Evolutionary conservation across 2,329 filamentous ascomycete genomes (phyloP).

Genomic region (Trichoderma hamatum): DNA sequence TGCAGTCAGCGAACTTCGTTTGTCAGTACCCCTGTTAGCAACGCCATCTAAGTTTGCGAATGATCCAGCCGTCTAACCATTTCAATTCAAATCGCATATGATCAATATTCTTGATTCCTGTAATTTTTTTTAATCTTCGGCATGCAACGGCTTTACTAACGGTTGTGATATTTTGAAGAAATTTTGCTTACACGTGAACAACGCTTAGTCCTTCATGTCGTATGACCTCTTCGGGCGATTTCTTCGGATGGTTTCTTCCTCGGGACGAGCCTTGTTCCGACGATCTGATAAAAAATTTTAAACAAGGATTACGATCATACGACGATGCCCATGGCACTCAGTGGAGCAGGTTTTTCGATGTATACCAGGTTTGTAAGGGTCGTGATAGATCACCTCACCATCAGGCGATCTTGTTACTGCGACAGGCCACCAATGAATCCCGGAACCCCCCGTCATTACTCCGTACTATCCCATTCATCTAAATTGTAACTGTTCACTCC

Average conservation of each 20-base stretch:
- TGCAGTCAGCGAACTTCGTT: background rate
- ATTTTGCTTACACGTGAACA: slow-evolving; percentile 2
- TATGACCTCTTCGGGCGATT: slow-evolving; percentile 17
- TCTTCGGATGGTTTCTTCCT: background rate
- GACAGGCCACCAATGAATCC: background rate
- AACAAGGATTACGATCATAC: background rate
- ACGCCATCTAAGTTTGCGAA: background rate
- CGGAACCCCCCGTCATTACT: background rate
- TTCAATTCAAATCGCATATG: background rate
- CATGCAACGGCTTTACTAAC: slow-evolving; percentile 2
- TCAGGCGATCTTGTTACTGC: slow-evolving; percentile 2
- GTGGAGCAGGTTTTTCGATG: background rate
- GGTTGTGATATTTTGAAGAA: background rate
- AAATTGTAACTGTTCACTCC: background rate
- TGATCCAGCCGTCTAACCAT: background rate
- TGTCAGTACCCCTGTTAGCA: background rate
- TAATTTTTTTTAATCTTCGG: background rate
- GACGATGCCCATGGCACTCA: background rate
- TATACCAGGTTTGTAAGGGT: background rate
- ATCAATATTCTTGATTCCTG: background rate
- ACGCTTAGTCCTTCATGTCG: background rate
- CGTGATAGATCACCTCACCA: slow-evolving; percentile 19
- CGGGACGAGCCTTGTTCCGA: slow-evolving; percentile 3
- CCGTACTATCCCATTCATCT: background rate
- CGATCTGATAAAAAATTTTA: background rate